phyloP scores from a whole-genome alignment of 2,329 filamentous ascomycete species.

The Fusarium albidum region DNA sequence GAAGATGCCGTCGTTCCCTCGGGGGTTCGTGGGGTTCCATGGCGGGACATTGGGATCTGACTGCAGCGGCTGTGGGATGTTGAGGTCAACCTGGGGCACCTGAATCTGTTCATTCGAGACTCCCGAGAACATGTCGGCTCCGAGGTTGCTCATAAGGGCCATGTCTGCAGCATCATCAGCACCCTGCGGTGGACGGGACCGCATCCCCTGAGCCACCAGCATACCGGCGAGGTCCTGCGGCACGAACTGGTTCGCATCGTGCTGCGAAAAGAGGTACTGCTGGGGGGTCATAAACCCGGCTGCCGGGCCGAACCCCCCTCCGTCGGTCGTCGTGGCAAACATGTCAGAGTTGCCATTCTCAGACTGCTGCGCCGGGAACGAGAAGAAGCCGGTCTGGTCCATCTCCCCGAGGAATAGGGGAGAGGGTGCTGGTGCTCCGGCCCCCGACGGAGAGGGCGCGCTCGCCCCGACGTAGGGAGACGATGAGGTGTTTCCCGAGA shows the following conservation, averaged over 20 bases:
- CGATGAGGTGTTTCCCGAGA: slow-evolving; percentile 17
- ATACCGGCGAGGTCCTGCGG: slow-evolving; percentile 39
- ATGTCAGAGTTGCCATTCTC: slow-evolving; percentile 35
- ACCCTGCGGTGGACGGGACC: slow-evolving; percentile 18
- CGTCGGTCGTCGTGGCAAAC: slow-evolving; percentile 44
- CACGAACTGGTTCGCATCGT: slow-evolving; percentile 36
- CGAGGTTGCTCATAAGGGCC: slow-evolving; percentile 45
- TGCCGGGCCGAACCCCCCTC: slow-evolving; percentile 44
- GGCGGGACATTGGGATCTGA: slow-evolving; percentile 48
- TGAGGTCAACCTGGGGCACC: slow-evolving; percentile 43
- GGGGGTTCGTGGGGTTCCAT: slow-evolving; percentile 52
- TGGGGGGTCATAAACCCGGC: slow-evolving; percentile 49
- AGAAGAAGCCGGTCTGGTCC: slow-evolving; percentile 47
- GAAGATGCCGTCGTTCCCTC: slow-evolving; percentile 43
- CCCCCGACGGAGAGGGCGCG: slow-evolving; percentile 19
- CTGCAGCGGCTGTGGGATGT: slow-evolving; percentile 50
- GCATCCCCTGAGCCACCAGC: slow-evolving; percentile 17
- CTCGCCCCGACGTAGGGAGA: slow-evolving; percentile 20
- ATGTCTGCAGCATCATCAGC: slow-evolving; percentile 41
- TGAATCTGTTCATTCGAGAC: slow-evolving; percentile 37
- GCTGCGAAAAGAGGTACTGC: slow-evolving; percentile 49
- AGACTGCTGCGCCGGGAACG: slow-evolving; percentile 38
- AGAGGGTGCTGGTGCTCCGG: slow-evolving; percentile 45
- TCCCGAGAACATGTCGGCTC: slow-evolving; percentile 41
- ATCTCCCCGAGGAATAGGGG: slow-evolving; percentile 52